These are phyloP conservation scores for Botryotinia calthae DNA, from an alignment of 2,329 filamentous ascomycete species.

Conservation along the genomic window DNA sequence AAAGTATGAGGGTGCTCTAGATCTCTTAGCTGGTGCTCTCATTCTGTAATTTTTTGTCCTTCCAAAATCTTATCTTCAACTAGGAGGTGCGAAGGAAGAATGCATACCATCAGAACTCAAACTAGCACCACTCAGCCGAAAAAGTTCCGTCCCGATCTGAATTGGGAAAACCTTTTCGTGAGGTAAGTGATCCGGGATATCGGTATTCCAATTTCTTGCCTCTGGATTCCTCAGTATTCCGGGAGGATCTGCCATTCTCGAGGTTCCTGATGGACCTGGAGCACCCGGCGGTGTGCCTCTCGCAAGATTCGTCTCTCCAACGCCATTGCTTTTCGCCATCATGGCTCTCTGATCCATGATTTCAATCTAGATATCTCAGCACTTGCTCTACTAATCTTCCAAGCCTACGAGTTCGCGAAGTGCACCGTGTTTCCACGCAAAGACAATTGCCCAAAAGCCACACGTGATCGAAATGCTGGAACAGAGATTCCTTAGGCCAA, in stretches of 20 bases:
- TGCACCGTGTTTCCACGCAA: neutral
- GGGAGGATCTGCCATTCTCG: conserved; percentile 22
- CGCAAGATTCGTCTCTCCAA: neutral
- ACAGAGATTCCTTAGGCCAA: neutral
- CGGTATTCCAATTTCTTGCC: conserved; percentile 32
- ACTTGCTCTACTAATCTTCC: neutral
- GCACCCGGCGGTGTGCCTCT: neutral
- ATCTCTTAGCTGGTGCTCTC: conserved; percentile 45
- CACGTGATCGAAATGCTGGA: neutral
- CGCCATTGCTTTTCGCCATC: neutral
- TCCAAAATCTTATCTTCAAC: neutral
- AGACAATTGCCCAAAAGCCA: neutral
- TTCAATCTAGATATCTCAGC: neutral
- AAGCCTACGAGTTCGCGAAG: neutral
- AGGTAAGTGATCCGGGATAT: conserved; percentile 40
- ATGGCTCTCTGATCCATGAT: neutral
- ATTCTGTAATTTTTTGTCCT: too few species aligned
- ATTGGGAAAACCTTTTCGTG: conserved; percentile 59
- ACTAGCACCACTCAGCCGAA: conserved; percentile 66
- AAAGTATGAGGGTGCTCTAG: conserved; percentile 89
- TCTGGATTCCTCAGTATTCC: conserved; percentile 28
- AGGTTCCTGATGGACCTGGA: neutral
- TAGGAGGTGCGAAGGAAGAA: neutral
- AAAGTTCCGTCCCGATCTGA: conserved; percentile 67
- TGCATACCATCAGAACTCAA: conserved; percentile 68